Base-by-base conservation (phyloP, 2,329 filamentous ascomycete species). In the Cucurbitaria berberidis region DNA sequence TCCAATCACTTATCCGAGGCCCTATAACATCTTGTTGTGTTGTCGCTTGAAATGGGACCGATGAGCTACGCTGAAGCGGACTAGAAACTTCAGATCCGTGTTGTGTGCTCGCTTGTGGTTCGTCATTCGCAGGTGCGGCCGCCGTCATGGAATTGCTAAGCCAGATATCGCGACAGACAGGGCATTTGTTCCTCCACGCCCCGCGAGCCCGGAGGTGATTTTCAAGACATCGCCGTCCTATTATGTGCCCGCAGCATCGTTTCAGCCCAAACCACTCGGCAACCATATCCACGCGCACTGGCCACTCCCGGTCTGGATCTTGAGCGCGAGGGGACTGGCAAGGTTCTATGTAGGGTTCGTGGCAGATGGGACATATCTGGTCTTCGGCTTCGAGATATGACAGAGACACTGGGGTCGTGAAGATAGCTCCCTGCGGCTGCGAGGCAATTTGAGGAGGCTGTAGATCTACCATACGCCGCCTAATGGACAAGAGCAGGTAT, bases 101-200 rank as follows among this genome's bases (percentile, higher is more conserved):
- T 6, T 39, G 19, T 22, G 18, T 3, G 11, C 3, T 13, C 13
- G 3, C 6, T n/a, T 42, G 27, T 16, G 13, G 39, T 11, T 36
- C 32, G 3, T 15, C 19, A 8, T 26, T 3, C 2, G n/a, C 7
- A 3, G 22, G 3, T 16, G 9, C 41, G 3, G 43, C 22, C 19
- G 15, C 24, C 36, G 21, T 21, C 11, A 9, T 22, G 5, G 19
- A 11, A 22, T 39, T 26, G 9, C 42, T 13, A 19, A 44, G 53
- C 50, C 50, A 57, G 1, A 45, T 16, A 21, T 53, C 50, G 13
- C 54, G 42, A 32, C 54, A 57, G 2, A 57, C n/a, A 2, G 54
- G 54, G 35, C 54, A 57, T 24, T 51, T 53, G 29, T 53, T 53
- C 15, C 45, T 48, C 54, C 54, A 57, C 3, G 16, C 11, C 3